Evolutionary conservation across 2,329 filamentous ascomycete genomes (phyloP).

Genomic region (Tolypocladium ophioglossoides): DNA sequence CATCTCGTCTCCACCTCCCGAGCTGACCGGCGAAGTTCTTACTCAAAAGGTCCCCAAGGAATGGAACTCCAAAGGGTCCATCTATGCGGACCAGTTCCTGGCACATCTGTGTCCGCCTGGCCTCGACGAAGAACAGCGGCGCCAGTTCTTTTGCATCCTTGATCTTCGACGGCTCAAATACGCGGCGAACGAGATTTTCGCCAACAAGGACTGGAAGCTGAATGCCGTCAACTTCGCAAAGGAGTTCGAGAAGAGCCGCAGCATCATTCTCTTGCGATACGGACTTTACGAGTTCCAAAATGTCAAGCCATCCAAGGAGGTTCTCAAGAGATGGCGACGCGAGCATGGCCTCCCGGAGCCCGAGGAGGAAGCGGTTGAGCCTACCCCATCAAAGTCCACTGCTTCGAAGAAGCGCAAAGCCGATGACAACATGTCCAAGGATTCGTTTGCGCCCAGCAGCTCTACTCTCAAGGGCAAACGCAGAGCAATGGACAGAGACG

Average conservation of each 20-base stretch:
- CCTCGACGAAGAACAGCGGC: slow-evolving; percentile 47
- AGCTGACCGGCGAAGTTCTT: slow-evolving; percentile 44
- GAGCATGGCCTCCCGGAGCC: slow-evolving; percentile 43
- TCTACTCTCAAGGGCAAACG: slow-evolving; percentile 37
- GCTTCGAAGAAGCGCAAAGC: slow-evolving; percentile 46
- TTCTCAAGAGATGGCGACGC: slow-evolving; percentile 47
- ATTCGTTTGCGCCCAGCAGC: slow-evolving; percentile 22
- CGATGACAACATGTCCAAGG: slow-evolving; percentile 34
- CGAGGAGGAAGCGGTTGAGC: slow-evolving; percentile 29
- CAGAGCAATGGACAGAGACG: slow-evolving; percentile 30
- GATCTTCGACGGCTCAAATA: slow-evolving; percentile 52
- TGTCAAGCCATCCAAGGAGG: slow-evolving; percentile 46
- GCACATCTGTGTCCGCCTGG: slow-evolving; percentile 45
- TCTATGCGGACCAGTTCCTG: slow-evolving; percentile 51
- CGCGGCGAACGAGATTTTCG: slow-evolving; percentile 49
- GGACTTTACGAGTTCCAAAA: slow-evolving; percentile 54
- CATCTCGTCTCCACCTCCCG: slow-evolving; percentile 45
- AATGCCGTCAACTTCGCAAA: slow-evolving; percentile 54
- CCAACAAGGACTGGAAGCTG: slow-evolving; percentile 51
- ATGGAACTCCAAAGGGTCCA: slow-evolving; percentile 38
- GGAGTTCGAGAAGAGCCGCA: slow-evolving; percentile 53
- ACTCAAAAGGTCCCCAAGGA: slow-evolving; percentile 43
- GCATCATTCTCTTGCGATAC: slow-evolving; percentile 50
- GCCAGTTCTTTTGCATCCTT: slow-evolving; percentile 53
- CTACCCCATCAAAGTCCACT: slow-evolving; percentile 14